Evolutionary conservation across 176 grass and related monocot species (phyloP).

Genomic region (Miscanthus lutarioriparius): DNA sequence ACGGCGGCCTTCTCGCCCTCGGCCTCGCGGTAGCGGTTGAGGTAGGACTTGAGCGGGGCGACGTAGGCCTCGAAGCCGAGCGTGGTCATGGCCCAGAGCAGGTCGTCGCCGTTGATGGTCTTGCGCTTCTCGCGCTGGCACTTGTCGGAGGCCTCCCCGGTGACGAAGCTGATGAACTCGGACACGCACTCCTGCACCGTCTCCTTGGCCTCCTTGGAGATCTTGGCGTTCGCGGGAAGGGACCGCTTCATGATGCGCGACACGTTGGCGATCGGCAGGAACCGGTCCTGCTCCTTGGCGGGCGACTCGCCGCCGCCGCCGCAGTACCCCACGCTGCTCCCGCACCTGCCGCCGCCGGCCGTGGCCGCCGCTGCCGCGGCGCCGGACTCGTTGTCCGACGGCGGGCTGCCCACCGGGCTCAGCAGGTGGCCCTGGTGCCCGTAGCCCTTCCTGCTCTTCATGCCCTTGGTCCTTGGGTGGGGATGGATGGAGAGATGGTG

Average conservation of each 20-base stretch:
- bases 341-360: background rate
- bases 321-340: conserved; percentile 30
- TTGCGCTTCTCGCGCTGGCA: conserved; percentile 97
- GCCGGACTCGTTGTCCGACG: conserved; percentile 69
- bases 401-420: conserved; percentile 62
- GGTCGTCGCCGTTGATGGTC: conserved; percentile 97
- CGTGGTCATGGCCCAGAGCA: conserved; percentile 92
- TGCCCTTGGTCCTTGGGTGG: background rate
- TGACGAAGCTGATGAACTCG: conserved; percentile 96
- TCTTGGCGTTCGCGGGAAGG: conserved; percentile 89
- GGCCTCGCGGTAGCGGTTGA: conserved; percentile 68
- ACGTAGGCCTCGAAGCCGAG: conserved; percentile 89
- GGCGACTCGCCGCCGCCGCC: conserved; percentile 47
- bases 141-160: conserved; percentile 95
- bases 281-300: conserved; percentile 81
- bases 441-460: conserved; percentile 71
- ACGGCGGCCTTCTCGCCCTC: conserved; percentile 77
- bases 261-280: conserved; percentile 95
- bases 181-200: conserved; percentile 99
- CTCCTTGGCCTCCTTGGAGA: conserved; percentile 92
- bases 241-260: conserved; percentile 91
- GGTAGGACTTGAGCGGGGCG: conserved; percentile 65
- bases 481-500: background rate
- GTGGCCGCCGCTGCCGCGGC: conserved; percentile 18
- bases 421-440: conserved; percentile 41